Percentiles rank a stretch among this genome's conserved stretches.
Conservation (phyloP, 805 yeast genomes). For the Gaillardinia entomophila region DNA sequence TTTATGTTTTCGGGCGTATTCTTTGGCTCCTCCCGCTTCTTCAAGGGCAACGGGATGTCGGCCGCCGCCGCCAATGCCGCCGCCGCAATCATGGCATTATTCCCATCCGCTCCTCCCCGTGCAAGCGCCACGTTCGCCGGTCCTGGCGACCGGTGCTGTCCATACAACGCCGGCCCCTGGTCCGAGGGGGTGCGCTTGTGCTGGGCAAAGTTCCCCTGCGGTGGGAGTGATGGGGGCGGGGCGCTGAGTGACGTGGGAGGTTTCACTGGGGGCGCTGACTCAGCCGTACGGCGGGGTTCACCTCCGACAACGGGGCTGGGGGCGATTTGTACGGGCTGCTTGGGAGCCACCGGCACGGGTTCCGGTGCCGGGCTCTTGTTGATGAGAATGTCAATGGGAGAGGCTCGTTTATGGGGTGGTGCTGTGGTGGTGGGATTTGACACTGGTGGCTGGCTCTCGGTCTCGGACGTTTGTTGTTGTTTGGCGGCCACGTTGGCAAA, state of each 20-base stretch:
- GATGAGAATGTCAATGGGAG: not conserved
- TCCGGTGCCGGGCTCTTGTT: not conserved
- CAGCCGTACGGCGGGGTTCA: too few relatives aligned
- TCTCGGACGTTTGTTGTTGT: conserved; percentile 22
- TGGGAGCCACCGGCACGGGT: not conserved
- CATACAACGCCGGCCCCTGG: conserved; percentile 1
- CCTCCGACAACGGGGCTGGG: too few relatives aligned
- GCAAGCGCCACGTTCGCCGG: conserved; percentile 41
- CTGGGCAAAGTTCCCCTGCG: conserved; percentile 12
- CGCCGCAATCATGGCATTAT: conserved; percentile 68
- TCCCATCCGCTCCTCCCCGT: conserved; percentile 30
- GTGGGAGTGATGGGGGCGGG: conserved; percentile 5
- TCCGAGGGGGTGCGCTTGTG: conserved; percentile 23
- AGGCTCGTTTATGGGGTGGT: not conserved
- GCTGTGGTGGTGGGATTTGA: conserved; percentile 4
- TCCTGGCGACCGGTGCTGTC: conserved; percentile 30
- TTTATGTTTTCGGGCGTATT: conserved; percentile 1
- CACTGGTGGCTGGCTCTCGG: too few relatives aligned
- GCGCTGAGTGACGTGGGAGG: not conserved
- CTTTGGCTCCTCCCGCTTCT: conserved; percentile 9
- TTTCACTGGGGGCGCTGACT: too few relatives aligned
- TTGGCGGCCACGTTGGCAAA: conserved; percentile 51
- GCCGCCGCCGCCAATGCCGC: conserved; percentile 84
- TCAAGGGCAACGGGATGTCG: conserved; percentile 59
- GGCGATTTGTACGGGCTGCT: too few relatives aligned